Evolutionary conservation across 2,329 filamentous ascomycete genomes (phyloP), one percentile per base, ranked within the genome.

Genomic region (Ophiostoma quercus): DNA sequence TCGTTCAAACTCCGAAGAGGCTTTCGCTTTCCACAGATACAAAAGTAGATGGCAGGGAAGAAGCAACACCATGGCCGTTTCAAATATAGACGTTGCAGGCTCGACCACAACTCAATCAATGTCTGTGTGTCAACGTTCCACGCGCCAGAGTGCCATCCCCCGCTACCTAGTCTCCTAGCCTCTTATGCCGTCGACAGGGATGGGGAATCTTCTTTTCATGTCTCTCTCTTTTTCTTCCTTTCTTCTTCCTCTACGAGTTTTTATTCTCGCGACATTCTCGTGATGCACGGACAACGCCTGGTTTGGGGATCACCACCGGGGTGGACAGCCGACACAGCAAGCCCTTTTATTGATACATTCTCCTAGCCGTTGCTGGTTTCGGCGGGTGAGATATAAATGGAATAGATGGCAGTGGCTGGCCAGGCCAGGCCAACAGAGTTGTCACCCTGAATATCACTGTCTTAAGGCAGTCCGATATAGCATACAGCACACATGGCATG

Each of bases 61-160:
- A 65, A 69, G 39, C 62, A 72, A 68, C 37, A 67, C 66, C 65
- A 60, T 32, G 37, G 41, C 70, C 67, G 71, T 73, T 73, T 73
- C 71, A 73, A 25, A 43, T 69, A 43, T 66, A 65, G 66, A 70
- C 54, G 47, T 68, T 39, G 66, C 39, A 57, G 68, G 71, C 29
- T 41, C 68, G 71, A 14, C 65, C n/a, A 66, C 63, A 8, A 65
- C 47, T 63, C 65, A 67, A 39, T 60, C 67, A 68, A 60, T 29
- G 68, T 72, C 71, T 62, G 72, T 73, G 72, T 65, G 72, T 67
- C 65, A 54, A 25, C 25, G 43, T 69, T 69, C 65, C 71, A 65
- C 67, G 63, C 43, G 68, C 67, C 57, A 69, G 70, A 67, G 70
- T 69, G 34, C 67, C 68, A 54, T 43, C 43, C 66, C 51, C 65